Evolutionary conservation across 495 filamentous ascomycete species (phyloP).

Genomic region (Hypomontagnella monticulosa): DNA sequence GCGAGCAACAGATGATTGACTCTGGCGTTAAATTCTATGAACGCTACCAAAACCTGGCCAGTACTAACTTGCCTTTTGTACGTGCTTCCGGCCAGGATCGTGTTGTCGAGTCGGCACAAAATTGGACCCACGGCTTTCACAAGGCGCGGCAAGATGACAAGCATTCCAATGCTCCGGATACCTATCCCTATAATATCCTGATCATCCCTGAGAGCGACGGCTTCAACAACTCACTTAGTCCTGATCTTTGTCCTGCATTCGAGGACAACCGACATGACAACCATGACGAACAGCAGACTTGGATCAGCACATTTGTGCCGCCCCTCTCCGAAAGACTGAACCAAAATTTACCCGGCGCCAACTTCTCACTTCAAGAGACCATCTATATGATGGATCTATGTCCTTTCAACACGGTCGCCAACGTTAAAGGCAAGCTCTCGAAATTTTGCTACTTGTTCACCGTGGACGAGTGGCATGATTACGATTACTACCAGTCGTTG

Average conservation of each 20-base stretch:
- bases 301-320: constrained; percentile 65
- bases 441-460: constrained; percentile 80
- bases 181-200: constrained; percentile 66
- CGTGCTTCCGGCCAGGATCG: constrained; percentile 74
- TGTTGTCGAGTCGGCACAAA: constrained; percentile 76
- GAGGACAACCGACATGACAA: constrained; percentile 60
- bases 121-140: constrained; percentile 78
- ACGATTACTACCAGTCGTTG: constrained; percentile 79
- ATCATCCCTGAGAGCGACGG: constrained; percentile 69
- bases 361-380: constrained; percentile 66
- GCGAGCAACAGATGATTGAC: constrained; percentile 75
- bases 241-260: constrained; percentile 73
- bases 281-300: constrained; percentile 60
- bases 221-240: constrained; percentile 81
- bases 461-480: constrained; percentile 71
- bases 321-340: constrained; percentile 71
- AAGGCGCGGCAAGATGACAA: constrained; percentile 60
- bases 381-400: constrained; percentile 86
- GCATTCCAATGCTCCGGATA: constrained; percentile 39
- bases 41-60: constrained; percentile 70
- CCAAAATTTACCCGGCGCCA: constrained; percentile 65
- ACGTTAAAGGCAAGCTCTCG: constrained; percentile 55
- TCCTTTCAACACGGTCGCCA: constrained; percentile 78
- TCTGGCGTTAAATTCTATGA: constrained; percentile 78
- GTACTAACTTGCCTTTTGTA: constrained; percentile 69